phyloP scores from a whole-genome alignment of 2,329 filamentous ascomycete genomes.

The Ramularia collo-cygni region DNA sequence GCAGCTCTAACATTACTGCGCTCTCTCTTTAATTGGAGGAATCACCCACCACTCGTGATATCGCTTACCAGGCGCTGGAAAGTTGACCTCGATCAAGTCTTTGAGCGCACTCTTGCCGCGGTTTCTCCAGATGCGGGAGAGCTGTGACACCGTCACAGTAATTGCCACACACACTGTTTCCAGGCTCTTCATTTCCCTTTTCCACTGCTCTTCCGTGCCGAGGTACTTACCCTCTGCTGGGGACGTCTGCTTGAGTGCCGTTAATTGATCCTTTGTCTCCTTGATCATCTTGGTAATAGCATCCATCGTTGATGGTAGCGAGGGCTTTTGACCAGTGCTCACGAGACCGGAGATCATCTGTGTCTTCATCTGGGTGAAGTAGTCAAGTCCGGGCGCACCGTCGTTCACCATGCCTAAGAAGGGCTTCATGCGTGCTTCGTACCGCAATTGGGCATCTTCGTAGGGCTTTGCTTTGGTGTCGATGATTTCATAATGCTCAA shows the following conservation, averaged over 20 bases:
- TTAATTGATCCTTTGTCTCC: conserved; percentile 31
- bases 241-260: conserved; percentile 32
- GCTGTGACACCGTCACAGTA: conserved; percentile 20
- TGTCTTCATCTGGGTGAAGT: conserved; percentile 41
- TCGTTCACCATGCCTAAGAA: conserved; percentile 65
- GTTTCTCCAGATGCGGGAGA: conserved; percentile 19
- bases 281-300: conserved; percentile 23
- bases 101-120: conserved; percentile 16
- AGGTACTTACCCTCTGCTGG: conserved; percentile 27
- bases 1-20: background rate
- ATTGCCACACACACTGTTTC: conserved; percentile 28
- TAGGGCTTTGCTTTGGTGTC: conserved; percentile 54
- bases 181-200: conserved; percentile 26
- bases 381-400: conserved; percentile 57
- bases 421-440: conserved; percentile 81
- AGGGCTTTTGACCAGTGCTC: background rate
- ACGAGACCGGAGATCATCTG: background rate
- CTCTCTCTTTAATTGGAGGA: conserved; percentile 32
- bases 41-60: conserved; percentile 43
- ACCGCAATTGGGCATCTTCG: conserved; percentile 60
- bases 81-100: conserved; percentile 27
- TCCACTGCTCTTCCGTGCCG: conserved; percentile 35
- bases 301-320: background rate
- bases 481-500: conserved; percentile 53
- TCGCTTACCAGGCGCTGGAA: conserved; percentile 34